phyloP scores from a whole-genome alignment of 805 yeast genomes.

The Candida nonsorbophila region DNA sequence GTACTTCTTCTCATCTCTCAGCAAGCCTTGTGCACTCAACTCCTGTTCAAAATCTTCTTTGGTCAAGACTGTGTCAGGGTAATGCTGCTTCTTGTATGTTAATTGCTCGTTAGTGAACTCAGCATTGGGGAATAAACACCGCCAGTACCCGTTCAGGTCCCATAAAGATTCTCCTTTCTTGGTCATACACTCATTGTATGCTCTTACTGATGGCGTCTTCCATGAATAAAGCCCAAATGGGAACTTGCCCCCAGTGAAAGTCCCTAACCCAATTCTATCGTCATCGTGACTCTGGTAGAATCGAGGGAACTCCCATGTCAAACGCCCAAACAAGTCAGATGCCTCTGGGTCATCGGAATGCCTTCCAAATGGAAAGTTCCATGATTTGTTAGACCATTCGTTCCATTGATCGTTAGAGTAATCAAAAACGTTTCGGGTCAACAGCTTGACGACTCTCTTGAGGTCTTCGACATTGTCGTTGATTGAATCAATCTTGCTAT shows the following conservation, averaged over 20 bases:
- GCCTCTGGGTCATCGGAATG: too few relatives aligned
- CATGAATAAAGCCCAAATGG: slow-evolving; percentile 47
- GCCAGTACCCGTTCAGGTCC: slow-evolving; percentile 86
- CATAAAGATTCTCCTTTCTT: slow-evolving; percentile 70
- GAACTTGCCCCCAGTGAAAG: slow-evolving; percentile 13
- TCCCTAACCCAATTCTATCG: not conserved
- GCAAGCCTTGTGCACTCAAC: slow-evolving; percentile 5
- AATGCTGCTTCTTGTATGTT: slow-evolving; percentile 17
- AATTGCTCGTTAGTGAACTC: slow-evolving; percentile 28
- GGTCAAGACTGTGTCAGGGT: slow-evolving; percentile 33
- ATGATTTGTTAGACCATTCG: too few relatives aligned
- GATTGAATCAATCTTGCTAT: too few relatives aligned
- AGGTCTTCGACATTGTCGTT: too few relatives aligned
- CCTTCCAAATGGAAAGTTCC: too few relatives aligned
- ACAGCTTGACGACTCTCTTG: too few relatives aligned
- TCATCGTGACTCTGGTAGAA: slow-evolving; percentile 6
- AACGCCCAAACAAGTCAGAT: too few relatives aligned
- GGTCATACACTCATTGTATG: slow-evolving; percentile 59
- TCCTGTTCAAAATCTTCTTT: slow-evolving; percentile 54
- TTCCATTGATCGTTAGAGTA: too few relatives aligned
- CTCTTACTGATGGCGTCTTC: slow-evolving; percentile 53
- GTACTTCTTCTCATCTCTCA: slow-evolving; percentile 10
- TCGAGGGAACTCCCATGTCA: slow-evolving; percentile 13
- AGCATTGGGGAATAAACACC: slow-evolving; percentile 73
- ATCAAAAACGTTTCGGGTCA: too few relatives aligned